Evolutionary conservation across 495 filamentous ascomycete species (phyloP).

Genomic region (Immersiella caudata): DNA sequence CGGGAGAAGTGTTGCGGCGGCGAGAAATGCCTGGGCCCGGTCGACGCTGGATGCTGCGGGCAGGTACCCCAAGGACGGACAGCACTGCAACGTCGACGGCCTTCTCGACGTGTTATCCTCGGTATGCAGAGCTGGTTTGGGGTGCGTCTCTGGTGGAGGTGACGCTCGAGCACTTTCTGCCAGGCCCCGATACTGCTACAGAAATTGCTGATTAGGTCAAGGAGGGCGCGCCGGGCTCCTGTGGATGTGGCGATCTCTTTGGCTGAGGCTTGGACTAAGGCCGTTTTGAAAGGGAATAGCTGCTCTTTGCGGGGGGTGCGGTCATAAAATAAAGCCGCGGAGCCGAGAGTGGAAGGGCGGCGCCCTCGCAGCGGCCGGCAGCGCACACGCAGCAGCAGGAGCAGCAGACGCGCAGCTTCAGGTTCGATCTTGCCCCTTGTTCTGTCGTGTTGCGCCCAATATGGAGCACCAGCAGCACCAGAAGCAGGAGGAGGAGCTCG

Average conservation of each 20-base stretch:
- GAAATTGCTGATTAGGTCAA: conserved; percentile 26
- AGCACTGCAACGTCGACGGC: conserved; percentile 14
- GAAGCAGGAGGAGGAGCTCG: conserved; percentile 2
- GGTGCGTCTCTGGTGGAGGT: conserved; percentile 25
- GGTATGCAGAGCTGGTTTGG: conserved; percentile 14
- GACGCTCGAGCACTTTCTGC: conserved; percentile 27
- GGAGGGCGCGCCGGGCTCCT: conserved; percentile 17
- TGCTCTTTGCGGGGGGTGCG: conserved; percentile 3
- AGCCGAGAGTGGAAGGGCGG: conserved; percentile 8
- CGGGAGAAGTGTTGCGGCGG: conserved; percentile 6
- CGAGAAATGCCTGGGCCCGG: conserved; percentile 7
- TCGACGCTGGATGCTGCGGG: conserved; percentile 9
- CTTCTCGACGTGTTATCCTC: conserved; percentile 9
- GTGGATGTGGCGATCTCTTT: conserved; percentile 23
- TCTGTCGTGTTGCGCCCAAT: conserved; percentile 13
- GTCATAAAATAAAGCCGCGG: conserved; percentile 22
- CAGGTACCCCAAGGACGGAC: conserved; percentile 16
- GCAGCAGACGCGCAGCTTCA: not conserved
- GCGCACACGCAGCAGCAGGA: conserved; percentile 4
- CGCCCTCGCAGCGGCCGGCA: conserved; percentile 14
- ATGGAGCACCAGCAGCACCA: conserved; percentile 15
- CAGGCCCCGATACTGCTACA: conserved; percentile 20
- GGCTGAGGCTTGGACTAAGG: conserved; percentile 1
- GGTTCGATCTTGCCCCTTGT: conserved; percentile 17
- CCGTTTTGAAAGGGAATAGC: conserved; percentile 20